These are phyloP conservation scores for Hibiscus syriacus DNA, from an alignment of 345 rosid species.

Conservation along the genomic window DNA sequence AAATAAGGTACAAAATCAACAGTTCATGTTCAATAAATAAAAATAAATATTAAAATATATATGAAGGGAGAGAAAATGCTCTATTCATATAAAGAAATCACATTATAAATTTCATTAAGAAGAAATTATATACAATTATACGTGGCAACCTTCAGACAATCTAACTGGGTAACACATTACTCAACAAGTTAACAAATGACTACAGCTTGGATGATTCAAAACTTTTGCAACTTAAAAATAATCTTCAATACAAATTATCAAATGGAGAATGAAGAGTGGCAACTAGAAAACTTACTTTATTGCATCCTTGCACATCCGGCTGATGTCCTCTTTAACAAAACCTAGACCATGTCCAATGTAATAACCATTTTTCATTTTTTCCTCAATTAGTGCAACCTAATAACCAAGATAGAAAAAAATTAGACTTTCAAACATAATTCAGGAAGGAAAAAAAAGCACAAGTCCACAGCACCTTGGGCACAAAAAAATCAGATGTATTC, in stretches of 20 bases:
- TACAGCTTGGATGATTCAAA: background rate
- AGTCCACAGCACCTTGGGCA: slow-evolving; percentile 62
- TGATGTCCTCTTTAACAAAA: slow-evolving; percentile 88
- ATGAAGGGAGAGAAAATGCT: background rate
- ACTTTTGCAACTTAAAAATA: background rate
- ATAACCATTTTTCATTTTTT: slow-evolving; percentile 75
- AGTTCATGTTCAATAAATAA: background rate
- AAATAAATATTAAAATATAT: background rate
- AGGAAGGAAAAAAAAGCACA: slow-evolving; percentile 1
- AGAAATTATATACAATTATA: background rate
- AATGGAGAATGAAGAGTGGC: background rate
- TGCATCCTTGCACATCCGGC: slow-evolving; percentile 98
- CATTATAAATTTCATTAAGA: background rate
- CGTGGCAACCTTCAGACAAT: background rate
- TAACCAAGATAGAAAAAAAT: slow-evolving; percentile 18
- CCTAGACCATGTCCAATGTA: slow-evolving; percentile 77
- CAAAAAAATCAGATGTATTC: slow-evolving; percentile 78
- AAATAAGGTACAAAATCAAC: background rate
- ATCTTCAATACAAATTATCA: background rate
- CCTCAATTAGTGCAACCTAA: slow-evolving; percentile 85
- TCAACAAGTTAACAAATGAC: no score
- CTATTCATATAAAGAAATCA: background rate
- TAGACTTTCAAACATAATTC: slow-evolving; percentile 14
- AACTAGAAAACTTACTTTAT: slow-evolving; percentile 53
- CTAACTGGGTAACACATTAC: no score